A percentile compares a stretch with the other conserved stretches of the same genome.
phyloP scores from a whole-genome alignment of 1,139 yeast species.

The Diutina rugosa region DNA sequence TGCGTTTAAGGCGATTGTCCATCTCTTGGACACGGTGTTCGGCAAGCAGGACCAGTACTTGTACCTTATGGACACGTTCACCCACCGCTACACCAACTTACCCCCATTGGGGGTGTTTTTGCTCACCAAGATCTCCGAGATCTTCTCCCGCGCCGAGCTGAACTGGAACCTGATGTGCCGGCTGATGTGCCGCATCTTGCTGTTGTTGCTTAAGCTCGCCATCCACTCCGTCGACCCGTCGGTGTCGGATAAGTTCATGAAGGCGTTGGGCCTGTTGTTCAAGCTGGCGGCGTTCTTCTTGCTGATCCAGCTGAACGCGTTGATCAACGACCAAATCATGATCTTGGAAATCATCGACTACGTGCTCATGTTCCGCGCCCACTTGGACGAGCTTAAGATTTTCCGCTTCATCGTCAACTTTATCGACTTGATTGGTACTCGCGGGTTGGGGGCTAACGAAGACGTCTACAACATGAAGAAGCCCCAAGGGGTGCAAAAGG shows the following conservation, averaged over 20 bases:
- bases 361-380: slow-evolving; percentile 28
- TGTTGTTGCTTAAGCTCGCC: slow-evolving; percentile 34
- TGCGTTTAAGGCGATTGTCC: slow-evolving; percentile 43
- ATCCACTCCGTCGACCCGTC: slow-evolving; percentile 14
- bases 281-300: slow-evolving; percentile 35
- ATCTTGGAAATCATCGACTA: slow-evolving; percentile 47
- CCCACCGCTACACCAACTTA: slow-evolving; percentile 16
- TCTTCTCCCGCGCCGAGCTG: slow-evolving; percentile 35
- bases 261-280: slow-evolving; percentile 19
- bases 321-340: slow-evolving; percentile 47
- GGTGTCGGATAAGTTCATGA: slow-evolving; percentile 19
- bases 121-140: slow-evolving; percentile 29
- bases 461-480: slow-evolving; percentile 17
- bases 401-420: slow-evolving; percentile 26
- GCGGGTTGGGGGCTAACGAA: slow-evolving; percentile 39
- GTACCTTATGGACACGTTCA: slow-evolving; percentile 39
- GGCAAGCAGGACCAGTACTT: slow-evolving; percentile 56
- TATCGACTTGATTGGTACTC: slow-evolving; percentile 37
- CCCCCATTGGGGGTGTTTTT: slow-evolving; percentile 42
- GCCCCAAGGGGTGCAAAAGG: slow-evolving; percentile 20
- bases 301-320: slow-evolving; percentile 27
- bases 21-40: slow-evolving; percentile 47
- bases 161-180: slow-evolving; percentile 56
- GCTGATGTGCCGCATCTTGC: slow-evolving; percentile 47
- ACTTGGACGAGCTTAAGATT: slow-evolving; percentile 26